Conservation (phyloP, 371 early-diverging fungal genomes). For the Mortierella sp. region DNA sequence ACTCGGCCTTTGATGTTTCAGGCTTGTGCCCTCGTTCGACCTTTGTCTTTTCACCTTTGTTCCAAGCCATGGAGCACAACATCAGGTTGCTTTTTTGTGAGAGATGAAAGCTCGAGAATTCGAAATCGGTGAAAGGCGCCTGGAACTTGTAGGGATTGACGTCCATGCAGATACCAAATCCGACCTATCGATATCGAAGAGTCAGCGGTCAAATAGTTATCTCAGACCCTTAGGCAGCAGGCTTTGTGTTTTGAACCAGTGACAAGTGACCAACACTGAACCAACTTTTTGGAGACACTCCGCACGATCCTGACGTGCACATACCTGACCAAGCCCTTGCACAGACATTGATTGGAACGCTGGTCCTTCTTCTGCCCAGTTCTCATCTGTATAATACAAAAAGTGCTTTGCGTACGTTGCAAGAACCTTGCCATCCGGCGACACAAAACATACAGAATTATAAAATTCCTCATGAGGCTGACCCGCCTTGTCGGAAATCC, state of each 20-base stretch:
- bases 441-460: conserved; percentile 72
- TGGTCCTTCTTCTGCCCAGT: conserved; percentile 80
- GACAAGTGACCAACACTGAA: too few relatives aligned
- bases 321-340: conserved; percentile 63
- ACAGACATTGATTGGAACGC: conserved; percentile 66
- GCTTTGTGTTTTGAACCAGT: too few relatives aligned
- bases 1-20: conserved; percentile 10
- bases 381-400: conserved; percentile 76
- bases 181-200: too few relatives aligned
- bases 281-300: too few relatives aligned
- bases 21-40: conserved; percentile 14
- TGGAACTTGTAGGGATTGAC: conserved; percentile 80
- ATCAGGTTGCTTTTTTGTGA: conserved; percentile 61
- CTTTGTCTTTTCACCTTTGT: conserved; percentile 53
- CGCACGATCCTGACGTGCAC: too few relatives aligned
- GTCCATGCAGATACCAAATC: conserved; percentile 88
- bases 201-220: too few relatives aligned
- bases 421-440: conserved; percentile 61
- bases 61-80: conserved; percentile 80
- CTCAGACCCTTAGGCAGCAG: background rate
- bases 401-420: conserved; percentile 78
- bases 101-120: conserved; percentile 76
- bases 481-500: conserved; percentile 5
- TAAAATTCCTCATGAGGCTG: conserved; percentile 54
- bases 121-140: conserved; percentile 69